Evolutionary conservation across 441 rosid genomes (phyloP).

Genomic region (Erodium trifolium): DNA sequence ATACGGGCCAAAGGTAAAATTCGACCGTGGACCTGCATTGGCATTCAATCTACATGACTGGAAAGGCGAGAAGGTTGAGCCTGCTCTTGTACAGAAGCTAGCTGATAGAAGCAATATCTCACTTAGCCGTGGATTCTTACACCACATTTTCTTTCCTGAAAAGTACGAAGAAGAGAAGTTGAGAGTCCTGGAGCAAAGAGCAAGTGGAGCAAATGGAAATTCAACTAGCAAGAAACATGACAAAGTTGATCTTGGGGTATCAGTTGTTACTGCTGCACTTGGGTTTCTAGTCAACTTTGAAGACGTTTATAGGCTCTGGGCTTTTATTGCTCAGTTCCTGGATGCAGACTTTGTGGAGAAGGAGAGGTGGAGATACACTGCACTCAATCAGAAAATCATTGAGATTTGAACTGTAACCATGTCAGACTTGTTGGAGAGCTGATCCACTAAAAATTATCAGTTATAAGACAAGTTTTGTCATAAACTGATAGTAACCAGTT

Average conservation of each 20-base stretch:
- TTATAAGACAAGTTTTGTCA: too few relatives aligned
- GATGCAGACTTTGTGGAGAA: slow-evolving; percentile 89
- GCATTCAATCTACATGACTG: slow-evolving; percentile 78
- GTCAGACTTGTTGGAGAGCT: neutral
- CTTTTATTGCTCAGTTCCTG: slow-evolving; percentile 68
- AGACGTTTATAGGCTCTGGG: slow-evolving; percentile 74
- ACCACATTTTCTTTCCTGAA: slow-evolving; percentile 50
- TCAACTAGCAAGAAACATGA: slow-evolving; percentile 28
- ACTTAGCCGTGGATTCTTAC: slow-evolving; percentile 59
- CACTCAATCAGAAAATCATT: slow-evolving; percentile 58
- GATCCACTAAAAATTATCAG: neutral
- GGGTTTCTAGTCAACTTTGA: slow-evolving; percentile 77
- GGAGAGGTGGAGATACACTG: slow-evolving; percentile 64
- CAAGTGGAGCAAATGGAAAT: slow-evolving; percentile 21
- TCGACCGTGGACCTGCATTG: slow-evolving; percentile 78
- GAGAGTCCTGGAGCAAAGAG: slow-evolving; percentile 42
- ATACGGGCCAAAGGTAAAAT: slow-evolving; percentile 74
- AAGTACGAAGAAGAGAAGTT: slow-evolving; percentile 50
- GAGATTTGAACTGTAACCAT: slow-evolving; percentile 33
- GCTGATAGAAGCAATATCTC: slow-evolving; percentile 71
- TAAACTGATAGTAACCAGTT: neutral
- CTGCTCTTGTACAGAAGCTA: slow-evolving; percentile 78
- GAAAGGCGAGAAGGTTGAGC: slow-evolving; percentile 71
- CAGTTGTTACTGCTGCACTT: slow-evolving; percentile 64
- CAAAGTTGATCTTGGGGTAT: slow-evolving; percentile 37